These are phyloP conservation scores for Xylariaceae sp. DNA, from an alignment of 2,329 filamentous ascomycete species.

Conservation along the genomic window DNA sequence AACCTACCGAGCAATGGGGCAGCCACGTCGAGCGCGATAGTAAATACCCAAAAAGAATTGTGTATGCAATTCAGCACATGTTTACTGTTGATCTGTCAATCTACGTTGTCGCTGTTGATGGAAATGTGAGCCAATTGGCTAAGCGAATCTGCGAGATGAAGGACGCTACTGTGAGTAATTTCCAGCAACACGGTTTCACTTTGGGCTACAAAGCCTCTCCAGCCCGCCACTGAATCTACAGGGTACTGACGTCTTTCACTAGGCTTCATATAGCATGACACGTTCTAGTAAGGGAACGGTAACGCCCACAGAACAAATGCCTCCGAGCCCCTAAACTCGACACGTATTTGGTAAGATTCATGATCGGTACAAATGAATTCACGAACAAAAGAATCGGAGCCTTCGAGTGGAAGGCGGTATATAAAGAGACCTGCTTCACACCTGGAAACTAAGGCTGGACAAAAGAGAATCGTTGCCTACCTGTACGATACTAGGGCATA, in stretches of 20 bases:
- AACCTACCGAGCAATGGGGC: constrained; percentile 77
- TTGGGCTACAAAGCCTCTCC: too few species aligned
- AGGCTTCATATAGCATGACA: constrained; percentile 72
- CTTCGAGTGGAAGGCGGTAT: too few species aligned
- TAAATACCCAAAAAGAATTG: constrained; percentile 84
- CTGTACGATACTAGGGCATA: too few species aligned
- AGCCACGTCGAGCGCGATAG: constrained; percentile 78
- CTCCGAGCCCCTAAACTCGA: constrained; percentile 3
- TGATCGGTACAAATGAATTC: too few species aligned
- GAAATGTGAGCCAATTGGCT: constrained; percentile 82
- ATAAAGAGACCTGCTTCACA: too few species aligned
- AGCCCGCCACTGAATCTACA: too few species aligned
- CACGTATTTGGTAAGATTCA: too few species aligned
- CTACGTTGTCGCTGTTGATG: constrained; percentile 87
- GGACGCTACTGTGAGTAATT: constrained; percentile 72
- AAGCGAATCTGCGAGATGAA: constrained; percentile 97
- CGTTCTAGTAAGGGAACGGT: constrained; percentile 59
- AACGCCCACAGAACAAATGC: constrained; percentile 37
- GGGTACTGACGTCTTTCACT: constrained; percentile 16
- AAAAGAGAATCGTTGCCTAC: too few species aligned
- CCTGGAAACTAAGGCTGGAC: too few species aligned
- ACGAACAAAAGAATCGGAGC: too few species aligned
- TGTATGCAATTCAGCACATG: constrained; percentile 94
- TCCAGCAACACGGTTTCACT: too few species aligned
- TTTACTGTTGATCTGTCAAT: constrained; percentile 95